Conservation (phyloP, 805 yeast genomes). For the Lachancea sp. region DNA sequence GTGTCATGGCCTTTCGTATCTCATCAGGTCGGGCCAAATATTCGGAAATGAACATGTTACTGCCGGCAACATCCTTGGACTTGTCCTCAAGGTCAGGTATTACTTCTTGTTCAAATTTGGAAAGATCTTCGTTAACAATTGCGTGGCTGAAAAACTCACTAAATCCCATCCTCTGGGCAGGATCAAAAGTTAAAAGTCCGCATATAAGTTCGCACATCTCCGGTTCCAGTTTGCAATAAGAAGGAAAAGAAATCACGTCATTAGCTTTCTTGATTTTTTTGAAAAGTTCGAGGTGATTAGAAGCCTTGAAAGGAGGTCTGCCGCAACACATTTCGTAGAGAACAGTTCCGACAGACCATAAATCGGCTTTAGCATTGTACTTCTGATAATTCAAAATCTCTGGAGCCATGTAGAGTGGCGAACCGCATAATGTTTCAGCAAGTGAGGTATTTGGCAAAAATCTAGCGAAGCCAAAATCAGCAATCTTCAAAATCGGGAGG, state of each 20-base stretch:
- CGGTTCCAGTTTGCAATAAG: constrained; percentile 53
- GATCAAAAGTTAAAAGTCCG: constrained; percentile 72
- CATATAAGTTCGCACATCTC: constrained; percentile 66
- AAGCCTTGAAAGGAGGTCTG: constrained; percentile 92
- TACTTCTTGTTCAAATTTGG: constrained; percentile 30
- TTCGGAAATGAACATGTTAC: constrained; percentile 73
- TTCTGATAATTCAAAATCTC: constrained; percentile 91
- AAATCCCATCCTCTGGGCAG: constrained; percentile 82
- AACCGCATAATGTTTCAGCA: constrained; percentile 97
- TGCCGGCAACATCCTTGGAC: constrained; percentile 60
- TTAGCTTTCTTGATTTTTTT: constrained; percentile 78
- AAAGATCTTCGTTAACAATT: constrained; percentile 50
- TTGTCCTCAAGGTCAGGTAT: constrained; percentile 55
- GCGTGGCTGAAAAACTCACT: constrained; percentile 79
- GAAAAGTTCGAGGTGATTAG: constrained; percentile 83
- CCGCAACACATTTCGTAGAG: constrained; percentile 93
- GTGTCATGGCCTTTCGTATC: constrained; percentile 8
- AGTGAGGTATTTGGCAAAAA: constrained; percentile 86
- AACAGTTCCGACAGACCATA: constrained; percentile 98
- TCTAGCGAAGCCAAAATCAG: constrained; percentile 97
- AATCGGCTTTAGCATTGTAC: constrained; percentile 93
- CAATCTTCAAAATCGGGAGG: constrained; percentile 84
- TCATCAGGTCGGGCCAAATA: constrained; percentile 42
- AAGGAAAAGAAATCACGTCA: constrained; percentile 74
- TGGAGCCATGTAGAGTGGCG: constrained; percentile 98